Evolutionary conservation across 2,329 filamentous ascomycete species (phyloP).

Genomic region (Microdochium bolleyi): DNA sequence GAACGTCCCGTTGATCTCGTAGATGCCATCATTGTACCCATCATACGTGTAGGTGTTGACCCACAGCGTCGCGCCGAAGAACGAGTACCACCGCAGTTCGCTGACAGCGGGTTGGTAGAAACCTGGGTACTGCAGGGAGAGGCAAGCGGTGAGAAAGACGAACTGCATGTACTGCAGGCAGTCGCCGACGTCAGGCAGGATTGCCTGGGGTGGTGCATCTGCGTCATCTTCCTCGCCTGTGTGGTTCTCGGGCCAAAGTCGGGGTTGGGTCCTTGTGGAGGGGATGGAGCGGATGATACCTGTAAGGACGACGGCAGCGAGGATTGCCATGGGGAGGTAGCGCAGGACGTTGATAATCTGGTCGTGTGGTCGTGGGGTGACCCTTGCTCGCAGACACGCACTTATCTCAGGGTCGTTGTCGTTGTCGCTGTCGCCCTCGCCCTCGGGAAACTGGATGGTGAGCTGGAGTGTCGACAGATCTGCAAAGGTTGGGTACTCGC

Average conservation of each 20-base stretch:
- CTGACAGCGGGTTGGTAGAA: constrained; percentile 66
- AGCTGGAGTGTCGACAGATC: neutral
- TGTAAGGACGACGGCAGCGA: neutral
- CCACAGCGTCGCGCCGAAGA: constrained; percentile 36
- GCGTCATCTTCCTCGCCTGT: neutral
- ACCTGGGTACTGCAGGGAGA: constrained; percentile 66
- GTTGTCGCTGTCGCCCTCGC: neutral
- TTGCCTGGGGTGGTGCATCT: constrained; percentile 1
- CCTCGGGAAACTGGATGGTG: neutral
- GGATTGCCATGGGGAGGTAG: neutral
- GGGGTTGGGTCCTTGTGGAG: constrained; percentile 3
- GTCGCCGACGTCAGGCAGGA: constrained; percentile 25
- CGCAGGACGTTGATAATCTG: neutral
- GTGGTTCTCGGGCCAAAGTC: neutral
- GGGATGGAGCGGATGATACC: constrained; percentile 10
- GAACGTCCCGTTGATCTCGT: constrained; percentile 59
- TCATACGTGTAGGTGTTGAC: constrained; percentile 13
- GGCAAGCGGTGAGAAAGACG: constrained; percentile 59
- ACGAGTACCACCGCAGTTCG: constrained; percentile 56
- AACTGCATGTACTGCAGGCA: constrained; percentile 73
- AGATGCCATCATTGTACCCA: constrained; percentile 45
- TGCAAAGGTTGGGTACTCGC: neutral
- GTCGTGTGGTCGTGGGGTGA: neutral
- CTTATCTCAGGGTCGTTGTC: neutral
- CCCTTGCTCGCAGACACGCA: neutral